Percentiles rank a stretch among this genome's conserved stretches.
Evolutionary conservation across 1,139 yeast genomes (phyloP).

Genomic region (Diutina pseudorugosa): DNA sequence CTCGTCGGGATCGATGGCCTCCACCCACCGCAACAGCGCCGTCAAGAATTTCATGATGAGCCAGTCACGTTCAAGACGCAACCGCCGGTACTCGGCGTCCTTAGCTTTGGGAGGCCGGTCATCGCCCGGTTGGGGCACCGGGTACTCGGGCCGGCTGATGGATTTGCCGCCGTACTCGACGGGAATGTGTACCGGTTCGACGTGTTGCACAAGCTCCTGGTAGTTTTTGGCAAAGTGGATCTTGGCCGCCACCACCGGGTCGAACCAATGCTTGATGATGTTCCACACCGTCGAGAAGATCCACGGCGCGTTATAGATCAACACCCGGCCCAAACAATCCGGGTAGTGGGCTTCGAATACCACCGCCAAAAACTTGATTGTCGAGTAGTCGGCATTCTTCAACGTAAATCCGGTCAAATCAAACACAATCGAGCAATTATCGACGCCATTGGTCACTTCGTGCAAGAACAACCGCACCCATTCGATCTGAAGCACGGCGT

Average conservation of each 20-base stretch:
- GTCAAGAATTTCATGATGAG: conserved; percentile 20
- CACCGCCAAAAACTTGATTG: conserved; percentile 32
- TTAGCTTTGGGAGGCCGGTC: conserved; percentile 8
- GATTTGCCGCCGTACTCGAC: conserved; percentile 30
- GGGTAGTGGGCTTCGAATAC: conserved; percentile 38
- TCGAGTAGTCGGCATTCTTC: conserved; percentile 32
- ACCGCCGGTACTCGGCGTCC: conserved; percentile 17
- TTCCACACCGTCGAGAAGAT: conserved; percentile 36
- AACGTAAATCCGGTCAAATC: conserved; percentile 36
- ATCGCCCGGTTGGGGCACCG: conserved; percentile 13
- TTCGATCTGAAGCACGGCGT: conserved; percentile 27
- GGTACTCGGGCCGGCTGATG: conserved; percentile 16
- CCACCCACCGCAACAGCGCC: conserved; percentile 29
- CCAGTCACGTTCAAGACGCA: conserved; percentile 22
- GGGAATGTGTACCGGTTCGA: conserved; percentile 25
- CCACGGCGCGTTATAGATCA: conserved; percentile 39
- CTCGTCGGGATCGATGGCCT: conserved; percentile 26
- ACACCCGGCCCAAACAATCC: conserved; percentile 29
- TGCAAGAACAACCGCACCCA: conserved; percentile 26
- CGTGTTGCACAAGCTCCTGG: conserved; percentile 20
- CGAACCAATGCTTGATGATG: conserved; percentile 33
- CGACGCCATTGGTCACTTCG: conserved; percentile 24
- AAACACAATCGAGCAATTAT: conserved; percentile 28
- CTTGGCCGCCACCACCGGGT: conserved; percentile 34
- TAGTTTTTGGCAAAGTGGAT: conserved; percentile 30